Evolutionary conservation across 2,329 filamentous ascomycete genomes (phyloP).

Genomic region (Neurospora sp.): DNA sequence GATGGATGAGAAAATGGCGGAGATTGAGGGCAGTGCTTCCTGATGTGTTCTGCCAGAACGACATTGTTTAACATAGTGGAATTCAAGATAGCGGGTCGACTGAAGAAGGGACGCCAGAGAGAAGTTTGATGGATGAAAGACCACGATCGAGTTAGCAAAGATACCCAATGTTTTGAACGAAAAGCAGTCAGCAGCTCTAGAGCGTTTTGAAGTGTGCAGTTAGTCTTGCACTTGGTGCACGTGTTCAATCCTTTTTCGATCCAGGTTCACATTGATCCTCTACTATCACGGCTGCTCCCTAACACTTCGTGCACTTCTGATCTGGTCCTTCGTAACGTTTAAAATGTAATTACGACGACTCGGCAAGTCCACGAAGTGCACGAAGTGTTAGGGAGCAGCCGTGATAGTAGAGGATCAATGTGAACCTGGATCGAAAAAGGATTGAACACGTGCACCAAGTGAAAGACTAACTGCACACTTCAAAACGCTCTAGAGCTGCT

Average conservation of each 20-base stretch:
- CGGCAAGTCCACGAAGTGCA: no score
- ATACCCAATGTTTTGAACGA: background rate
- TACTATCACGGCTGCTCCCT: background rate
- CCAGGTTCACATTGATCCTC: background rate
- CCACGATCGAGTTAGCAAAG: background rate
- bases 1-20: conserved; percentile 26
- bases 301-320: background rate
- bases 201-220: background rate
- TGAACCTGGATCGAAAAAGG: background rate
- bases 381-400: background rate
- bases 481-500: background rate
- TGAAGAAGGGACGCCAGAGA: background rate
- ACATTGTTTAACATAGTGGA: background rate
- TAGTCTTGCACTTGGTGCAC: background rate
- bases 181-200: background rate
- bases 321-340: no score
- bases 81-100: background rate
- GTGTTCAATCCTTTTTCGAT: background rate
- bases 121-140: background rate
- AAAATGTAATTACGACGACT: no score
- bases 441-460: background rate
- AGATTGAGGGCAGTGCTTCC: conserved; percentile 15
- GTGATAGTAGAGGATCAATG: background rate
- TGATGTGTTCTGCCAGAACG: background rate
- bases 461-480: background rate